phyloP scores from a whole-genome alignment of 2,329 filamentous ascomycete species.

The Colletotrichum costaricense region DNA sequence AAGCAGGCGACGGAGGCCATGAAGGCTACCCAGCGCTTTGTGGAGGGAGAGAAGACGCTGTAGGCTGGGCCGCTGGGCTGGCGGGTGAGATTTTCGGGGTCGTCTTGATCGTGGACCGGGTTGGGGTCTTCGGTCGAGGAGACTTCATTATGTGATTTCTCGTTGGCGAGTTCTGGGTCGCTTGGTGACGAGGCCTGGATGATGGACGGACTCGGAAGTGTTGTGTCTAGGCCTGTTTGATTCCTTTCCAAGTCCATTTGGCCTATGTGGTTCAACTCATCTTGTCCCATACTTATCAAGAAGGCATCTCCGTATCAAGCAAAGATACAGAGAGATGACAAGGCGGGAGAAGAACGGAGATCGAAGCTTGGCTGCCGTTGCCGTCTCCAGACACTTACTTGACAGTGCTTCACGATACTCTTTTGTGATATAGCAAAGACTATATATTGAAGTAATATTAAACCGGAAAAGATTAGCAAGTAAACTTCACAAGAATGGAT shows the following conservation, averaged over 20 bases:
- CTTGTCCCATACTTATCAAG: constrained; percentile 1
- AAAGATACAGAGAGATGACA: neutral
- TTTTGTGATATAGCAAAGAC: neutral
- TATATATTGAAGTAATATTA: neutral
- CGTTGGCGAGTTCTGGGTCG: neutral
- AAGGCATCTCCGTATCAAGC: neutral
- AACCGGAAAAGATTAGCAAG: neutral
- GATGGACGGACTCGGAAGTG: neutral
- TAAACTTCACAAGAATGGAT: neutral
- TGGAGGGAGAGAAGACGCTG: constrained; percentile 48
- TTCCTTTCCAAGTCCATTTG: neutral
- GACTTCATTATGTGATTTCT: constrained; percentile 9
- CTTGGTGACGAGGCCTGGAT: neutral
- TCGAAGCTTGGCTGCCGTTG: neutral
- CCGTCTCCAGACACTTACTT: neutral
- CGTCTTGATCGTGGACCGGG: neutral
- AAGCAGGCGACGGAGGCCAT: constrained; percentile 66
- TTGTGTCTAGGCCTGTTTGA: neutral
- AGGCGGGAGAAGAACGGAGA: neutral
- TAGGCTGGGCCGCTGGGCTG: constrained; percentile 49
- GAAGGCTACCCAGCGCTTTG: constrained; percentile 62
- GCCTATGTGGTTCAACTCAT: neutral
- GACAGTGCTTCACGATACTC: neutral
- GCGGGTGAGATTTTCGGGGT: constrained; percentile 44
- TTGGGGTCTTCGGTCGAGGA: neutral